Percentiles rank a stretch among this genome's conserved stretches.
phyloP scores from a whole-genome alignment of 1,284 basidiomycete genomes.

The Tremellales sp. region DNA sequence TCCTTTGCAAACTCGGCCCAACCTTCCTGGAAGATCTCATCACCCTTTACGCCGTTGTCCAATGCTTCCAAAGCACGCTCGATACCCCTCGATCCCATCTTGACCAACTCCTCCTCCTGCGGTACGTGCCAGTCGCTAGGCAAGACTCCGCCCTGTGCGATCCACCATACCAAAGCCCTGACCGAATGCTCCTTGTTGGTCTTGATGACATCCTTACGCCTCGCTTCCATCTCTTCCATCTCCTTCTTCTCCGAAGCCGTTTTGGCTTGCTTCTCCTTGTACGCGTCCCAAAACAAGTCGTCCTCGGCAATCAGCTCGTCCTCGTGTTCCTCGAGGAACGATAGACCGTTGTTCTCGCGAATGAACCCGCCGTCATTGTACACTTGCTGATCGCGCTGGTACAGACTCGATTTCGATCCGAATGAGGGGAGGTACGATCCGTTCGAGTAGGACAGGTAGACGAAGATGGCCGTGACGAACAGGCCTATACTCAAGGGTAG shows the following conservation, averaged over 20 bases:
- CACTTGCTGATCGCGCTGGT: neutral
- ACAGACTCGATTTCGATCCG: neutral
- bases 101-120: conserved; percentile 14
- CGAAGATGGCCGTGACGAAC: conserved; percentile 20
- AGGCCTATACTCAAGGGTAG: conserved; percentile 17
- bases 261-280: conserved; percentile 22
- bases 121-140: conserved; percentile 29
- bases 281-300: conserved; percentile 34
- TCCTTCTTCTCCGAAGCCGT: conserved; percentile 21
- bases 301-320: conserved; percentile 42
- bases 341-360: conserved; percentile 20
- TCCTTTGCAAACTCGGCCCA: conserved; percentile 37
- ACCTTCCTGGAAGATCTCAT: conserved; percentile 27
- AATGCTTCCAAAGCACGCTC: conserved; percentile 26
- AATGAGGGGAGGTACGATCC: neutral
- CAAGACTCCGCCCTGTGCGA: conserved; percentile 38
- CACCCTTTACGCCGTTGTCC: conserved; percentile 18
- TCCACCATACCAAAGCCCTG: conserved; percentile 36
- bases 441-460: conserved; percentile 6
- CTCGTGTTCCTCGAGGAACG: conserved; percentile 22
- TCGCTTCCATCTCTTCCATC: conserved; percentile 17
- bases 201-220: conserved; percentile 22
- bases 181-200: conserved; percentile 28
- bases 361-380: conserved; percentile 4
- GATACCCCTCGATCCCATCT: conserved; percentile 29